Conservation (phyloP, 2,329 filamentous ascomycete species). For the Arthrobotrys pseudoclavata region DNA sequence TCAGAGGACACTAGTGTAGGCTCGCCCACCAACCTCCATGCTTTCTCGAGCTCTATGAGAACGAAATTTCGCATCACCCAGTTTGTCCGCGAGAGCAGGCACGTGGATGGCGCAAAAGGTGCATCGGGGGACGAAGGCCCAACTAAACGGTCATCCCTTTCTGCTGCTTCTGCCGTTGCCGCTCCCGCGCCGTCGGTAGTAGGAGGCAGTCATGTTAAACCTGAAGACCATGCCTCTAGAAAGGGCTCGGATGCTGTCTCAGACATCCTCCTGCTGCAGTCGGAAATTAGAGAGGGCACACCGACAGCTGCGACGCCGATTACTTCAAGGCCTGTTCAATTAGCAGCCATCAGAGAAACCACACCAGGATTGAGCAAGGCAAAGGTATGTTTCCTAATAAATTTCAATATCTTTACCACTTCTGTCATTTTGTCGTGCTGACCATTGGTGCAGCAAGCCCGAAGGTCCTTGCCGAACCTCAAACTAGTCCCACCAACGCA, state of each 20-base stretch:
- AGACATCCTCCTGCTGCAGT: slow-evolving; percentile 30
- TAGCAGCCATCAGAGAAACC: slow-evolving; percentile 32
- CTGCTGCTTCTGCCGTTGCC: slow-evolving; percentile 22
- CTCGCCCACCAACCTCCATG: slow-evolving; percentile 51
- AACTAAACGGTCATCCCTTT: slow-evolving; percentile 30
- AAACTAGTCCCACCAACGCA: slow-evolving; percentile 59
- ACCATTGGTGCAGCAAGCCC: slow-evolving; percentile 39
- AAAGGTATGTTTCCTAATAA: slow-evolving; percentile 42
- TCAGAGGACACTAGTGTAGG: slow-evolving; percentile 50
- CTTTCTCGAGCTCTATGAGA: slow-evolving; percentile 51
- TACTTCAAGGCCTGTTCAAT: slow-evolving; percentile 33
- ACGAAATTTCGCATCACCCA: slow-evolving; percentile 59
- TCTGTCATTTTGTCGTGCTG: not conserved
- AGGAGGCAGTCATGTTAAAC: slow-evolving; percentile 35
- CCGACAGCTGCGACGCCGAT: slow-evolving; percentile 17
- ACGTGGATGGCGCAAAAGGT: slow-evolving; percentile 49
- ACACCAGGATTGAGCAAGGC: slow-evolving; percentile 38
- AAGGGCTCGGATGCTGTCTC: slow-evolving; percentile 51
- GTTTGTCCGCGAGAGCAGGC: slow-evolving; percentile 55
- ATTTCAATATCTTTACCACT: not conserved
- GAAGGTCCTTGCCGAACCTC: slow-evolving; percentile 56
- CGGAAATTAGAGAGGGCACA: slow-evolving; percentile 21
- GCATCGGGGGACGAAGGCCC: slow-evolving; percentile 36
- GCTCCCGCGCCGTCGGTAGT: slow-evolving; percentile 18
- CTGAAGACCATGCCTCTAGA: slow-evolving; percentile 30